Evolutionary conservation across 2,329 filamentous ascomycete genomes (phyloP), one percentile per base, ranked within the genome.

Genomic region (Xylariaceae sp.): DNA sequence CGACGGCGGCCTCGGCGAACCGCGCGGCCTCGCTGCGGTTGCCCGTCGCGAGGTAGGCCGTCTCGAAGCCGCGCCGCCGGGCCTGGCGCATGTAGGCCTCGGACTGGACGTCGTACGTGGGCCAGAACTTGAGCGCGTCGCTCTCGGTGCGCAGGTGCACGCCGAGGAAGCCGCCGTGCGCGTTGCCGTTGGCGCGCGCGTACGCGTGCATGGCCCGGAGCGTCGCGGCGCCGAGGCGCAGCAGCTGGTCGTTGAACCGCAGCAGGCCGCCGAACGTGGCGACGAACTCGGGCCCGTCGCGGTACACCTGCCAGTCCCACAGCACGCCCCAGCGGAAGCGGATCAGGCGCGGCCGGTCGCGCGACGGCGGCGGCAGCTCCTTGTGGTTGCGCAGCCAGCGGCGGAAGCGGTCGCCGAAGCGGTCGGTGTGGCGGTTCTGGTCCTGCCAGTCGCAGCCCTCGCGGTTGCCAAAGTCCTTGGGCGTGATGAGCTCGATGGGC

Each of bases 71-170:
- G 26, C 54, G 50, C 5, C 42, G 38, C 2, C 51, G 42, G 0
- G 58, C 57, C 35, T 53, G 47, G 19, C 54, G 40, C 11, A 68
- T 43, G 39, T 67, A 68, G 1, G 58, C 58, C 5, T 52, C 42
- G 16, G 49, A 58, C 46, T 70, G 67, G 13, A 53, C 53, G 2
- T 61, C 52, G 38, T 58, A 68, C 4, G 57, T 52, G 3, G 65
- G 66, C 67, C 67, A 70, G 37, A 59, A 56, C n/a, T 51, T 52
- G 15, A 69, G 42, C 2, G 65, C 63, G 36, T 70, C 66, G 35
- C 50, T 60, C 44, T 70, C 67, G 5, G 65, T 67, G n/a, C 67
- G 56, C 4, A 71, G 50, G 40, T 71, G 67, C 8, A 67, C 53
- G 4, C 65, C 66, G 2, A 59, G 46, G 39, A 58, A 66, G 5